phyloP scores from a whole-genome alignment of 805 yeast species.

The Metschnikowia cubensis region DNA sequence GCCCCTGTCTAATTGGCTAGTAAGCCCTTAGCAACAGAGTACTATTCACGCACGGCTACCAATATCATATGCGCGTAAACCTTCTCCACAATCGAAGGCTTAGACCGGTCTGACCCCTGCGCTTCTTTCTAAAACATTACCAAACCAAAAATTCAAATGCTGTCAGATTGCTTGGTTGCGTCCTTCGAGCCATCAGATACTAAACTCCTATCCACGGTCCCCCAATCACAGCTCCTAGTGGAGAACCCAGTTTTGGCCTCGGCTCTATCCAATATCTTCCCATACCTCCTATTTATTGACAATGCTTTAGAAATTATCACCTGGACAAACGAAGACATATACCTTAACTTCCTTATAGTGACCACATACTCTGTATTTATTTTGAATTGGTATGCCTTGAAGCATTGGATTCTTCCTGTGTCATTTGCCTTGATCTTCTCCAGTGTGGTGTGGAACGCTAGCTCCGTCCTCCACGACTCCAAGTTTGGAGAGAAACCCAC shows the following conservation, averaged over 20 bases:
- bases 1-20: too few species aligned
- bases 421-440: slow-evolving; percentile 34
- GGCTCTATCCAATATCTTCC: slow-evolving; percentile 45
- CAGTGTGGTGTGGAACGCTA: slow-evolving; percentile 43
- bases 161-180: slow-evolving; percentile 19
- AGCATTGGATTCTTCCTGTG: slow-evolving; percentile 37
- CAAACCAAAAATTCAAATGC: slow-evolving; percentile 6
- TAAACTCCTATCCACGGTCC: slow-evolving; percentile 24
- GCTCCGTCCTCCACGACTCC: slow-evolving; percentile 40
- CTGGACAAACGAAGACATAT: slow-evolving; percentile 54
- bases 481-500: slow-evolving; percentile 46
- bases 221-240: slow-evolving; percentile 32
- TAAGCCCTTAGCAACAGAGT: not conserved
- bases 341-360: slow-evolving; percentile 42
- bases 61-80: slow-evolving; percentile 13
- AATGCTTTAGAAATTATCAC: slow-evolving; percentile 43
- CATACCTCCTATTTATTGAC: slow-evolving; percentile 44
- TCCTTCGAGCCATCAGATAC: slow-evolving; percentile 39
- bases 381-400: slow-evolving; percentile 38
- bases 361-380: slow-evolving; percentile 37
- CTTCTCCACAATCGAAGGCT: slow-evolving; percentile 14
- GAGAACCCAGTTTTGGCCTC: slow-evolving; percentile 45
- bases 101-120: not conserved
- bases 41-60: not conserved
- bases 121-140: not conserved